phyloP scores from a whole-genome alignment of 2,329 filamentous ascomycete genomes.

The Hypomyces perniciosus region DNA sequence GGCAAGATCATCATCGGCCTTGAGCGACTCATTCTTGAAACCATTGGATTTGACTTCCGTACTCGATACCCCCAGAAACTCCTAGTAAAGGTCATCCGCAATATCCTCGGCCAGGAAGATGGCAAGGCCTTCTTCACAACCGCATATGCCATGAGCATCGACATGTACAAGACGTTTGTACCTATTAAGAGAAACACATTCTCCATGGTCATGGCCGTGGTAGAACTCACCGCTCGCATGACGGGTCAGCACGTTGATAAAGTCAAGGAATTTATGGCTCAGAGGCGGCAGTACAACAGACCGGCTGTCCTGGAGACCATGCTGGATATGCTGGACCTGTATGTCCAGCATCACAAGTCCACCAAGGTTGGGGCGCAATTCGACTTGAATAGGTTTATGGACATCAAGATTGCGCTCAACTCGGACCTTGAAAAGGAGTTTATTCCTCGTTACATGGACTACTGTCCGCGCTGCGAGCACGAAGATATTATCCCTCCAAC shows the following conservation, averaged over 20 bases:
- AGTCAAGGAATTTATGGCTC: conserved; percentile 43
- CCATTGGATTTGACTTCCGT: conserved; percentile 88
- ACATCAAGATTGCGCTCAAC: conserved; percentile 81
- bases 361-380: conserved; percentile 70
- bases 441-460: conserved; percentile 58
- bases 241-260: conserved; percentile 48
- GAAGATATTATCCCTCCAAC: conserved; percentile 26
- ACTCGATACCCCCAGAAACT: conserved; percentile 82
- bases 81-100: conserved; percentile 70
- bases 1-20: conserved; percentile 81
- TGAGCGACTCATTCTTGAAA: conserved; percentile 88
- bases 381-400: conserved; percentile 72
- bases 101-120: conserved; percentile 38
- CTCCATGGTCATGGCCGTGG: conserved; percentile 75
- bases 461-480: conserved; percentile 47
- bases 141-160: conserved; percentile 77
- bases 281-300: conserved; percentile 42
- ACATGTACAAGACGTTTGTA: conserved; percentile 88
- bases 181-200: conserved; percentile 84
- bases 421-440: conserved; percentile 63
- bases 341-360: conserved; percentile 71
- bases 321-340: conserved; percentile 85
- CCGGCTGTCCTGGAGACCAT: conserved; percentile 65
- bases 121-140: conserved; percentile 55
- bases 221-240: conserved; percentile 74